phyloP scores from a whole-genome alignment of 495 filamentous ascomycete genomes.

The Penicillium steckii region DNA sequence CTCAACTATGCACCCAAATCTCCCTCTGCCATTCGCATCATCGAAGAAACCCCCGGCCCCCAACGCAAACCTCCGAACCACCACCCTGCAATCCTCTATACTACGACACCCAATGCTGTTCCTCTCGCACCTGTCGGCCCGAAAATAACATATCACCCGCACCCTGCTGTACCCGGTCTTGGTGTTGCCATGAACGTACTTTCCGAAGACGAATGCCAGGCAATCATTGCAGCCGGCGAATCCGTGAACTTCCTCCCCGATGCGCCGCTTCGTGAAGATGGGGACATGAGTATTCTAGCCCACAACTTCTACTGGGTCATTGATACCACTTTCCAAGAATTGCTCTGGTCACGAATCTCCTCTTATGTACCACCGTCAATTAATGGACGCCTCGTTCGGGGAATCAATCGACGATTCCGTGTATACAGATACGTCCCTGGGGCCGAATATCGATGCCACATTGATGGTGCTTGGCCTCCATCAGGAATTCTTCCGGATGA shows the following conservation, averaged over 20 bases:
- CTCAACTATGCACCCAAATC: conserved; percentile 27
- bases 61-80: conserved; percentile 41
- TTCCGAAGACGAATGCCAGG: conserved; percentile 30
- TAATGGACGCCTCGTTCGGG: conserved; percentile 32
- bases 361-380: conserved; percentile 30
- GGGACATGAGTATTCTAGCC: conserved; percentile 39
- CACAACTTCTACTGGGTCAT: conserved; percentile 45
- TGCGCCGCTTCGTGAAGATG: conserved; percentile 38
- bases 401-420: conserved; percentile 40
- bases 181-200: conserved; percentile 36
- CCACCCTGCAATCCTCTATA: conserved; percentile 39
- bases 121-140: conserved; percentile 25
- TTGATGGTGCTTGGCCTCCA: conserved; percentile 41
- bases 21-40: conserved; percentile 30
- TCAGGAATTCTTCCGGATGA: conserved; percentile 35
- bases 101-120: conserved; percentile 32
- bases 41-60: conserved; percentile 34
- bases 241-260: conserved; percentile 38
- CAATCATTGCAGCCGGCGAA: conserved; percentile 40
- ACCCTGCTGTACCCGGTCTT: conserved; percentile 38
- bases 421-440: conserved; percentile 42
- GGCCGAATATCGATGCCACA: conserved; percentile 39
- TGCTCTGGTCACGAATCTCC: conserved; percentile 36
- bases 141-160: conserved; percentile 34
- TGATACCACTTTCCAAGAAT: conserved; percentile 37